These are phyloP conservation scores for Anthoceros angustus DNA, from an alignment of 225 moss, liverwort and hornwort species.

Conservation along the genomic window DNA sequence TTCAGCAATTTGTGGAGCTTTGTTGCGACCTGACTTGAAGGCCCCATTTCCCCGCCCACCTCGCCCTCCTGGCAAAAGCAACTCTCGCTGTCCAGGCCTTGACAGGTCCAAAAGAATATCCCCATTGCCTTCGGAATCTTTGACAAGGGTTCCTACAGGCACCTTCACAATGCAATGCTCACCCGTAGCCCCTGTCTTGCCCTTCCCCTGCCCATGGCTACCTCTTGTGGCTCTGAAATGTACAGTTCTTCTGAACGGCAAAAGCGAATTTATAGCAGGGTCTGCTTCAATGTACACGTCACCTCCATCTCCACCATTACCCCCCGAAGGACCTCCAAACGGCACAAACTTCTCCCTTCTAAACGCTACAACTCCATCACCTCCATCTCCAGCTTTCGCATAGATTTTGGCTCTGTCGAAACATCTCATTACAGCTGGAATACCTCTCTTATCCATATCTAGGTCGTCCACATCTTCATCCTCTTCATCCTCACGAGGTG, in stretches of 20 bases:
- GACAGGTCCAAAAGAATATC: constrained; percentile 64
- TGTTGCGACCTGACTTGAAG: constrained; percentile 83
- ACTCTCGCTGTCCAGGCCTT: constrained; percentile 52
- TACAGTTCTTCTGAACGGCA: constrained; percentile 70
- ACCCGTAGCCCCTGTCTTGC: constrained; percentile 63
- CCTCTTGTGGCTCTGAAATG: constrained; percentile 83
- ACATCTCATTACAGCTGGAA: constrained; percentile 94
- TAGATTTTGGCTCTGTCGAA: constrained; percentile 85
- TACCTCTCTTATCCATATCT: constrained; percentile 52
- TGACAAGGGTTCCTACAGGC: constrained; percentile 67
- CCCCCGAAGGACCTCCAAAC: constrained; percentile 93
- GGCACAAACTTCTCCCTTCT: constrained; percentile 92
- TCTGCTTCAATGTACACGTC: constrained; percentile 64
- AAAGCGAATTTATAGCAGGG: constrained; percentile 56
- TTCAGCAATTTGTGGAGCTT: constrained; percentile 85
- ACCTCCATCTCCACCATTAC: constrained; percentile 75
- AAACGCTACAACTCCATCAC: constrained; percentile 94
- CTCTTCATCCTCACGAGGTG: neutral
- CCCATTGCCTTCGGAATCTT: constrained; percentile 46
- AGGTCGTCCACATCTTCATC: constrained; percentile 26
- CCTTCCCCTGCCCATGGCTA: constrained; percentile 74
- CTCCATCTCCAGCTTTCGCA: constrained; percentile 87
- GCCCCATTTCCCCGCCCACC: constrained; percentile 86
- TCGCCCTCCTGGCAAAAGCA: constrained; percentile 68
- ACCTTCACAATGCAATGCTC: constrained; percentile 59